Conservation (phyloP, 1,284 basidiomycete genomes). For the Xerocomus minutiporus region DNA sequence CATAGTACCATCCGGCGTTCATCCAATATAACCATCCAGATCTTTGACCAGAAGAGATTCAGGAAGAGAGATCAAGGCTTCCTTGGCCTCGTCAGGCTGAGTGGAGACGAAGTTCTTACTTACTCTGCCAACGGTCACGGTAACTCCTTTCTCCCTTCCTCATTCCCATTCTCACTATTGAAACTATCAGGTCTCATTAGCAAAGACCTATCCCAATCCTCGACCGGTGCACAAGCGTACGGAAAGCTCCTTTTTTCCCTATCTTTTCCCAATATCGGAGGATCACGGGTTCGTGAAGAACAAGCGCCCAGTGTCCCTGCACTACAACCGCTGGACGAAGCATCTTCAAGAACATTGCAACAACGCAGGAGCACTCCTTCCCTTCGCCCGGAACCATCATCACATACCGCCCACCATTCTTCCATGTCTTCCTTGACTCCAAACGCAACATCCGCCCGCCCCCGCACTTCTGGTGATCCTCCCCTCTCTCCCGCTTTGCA, state of each 20-base stretch:
- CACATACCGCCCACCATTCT: slow-evolving; percentile 15
- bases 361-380: slow-evolving; percentile 24
- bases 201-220: slow-evolving; percentile 30
- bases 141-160: slow-evolving; percentile 7
- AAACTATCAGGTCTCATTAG: slow-evolving; percentile 28
- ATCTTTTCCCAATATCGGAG: slow-evolving; percentile 24
- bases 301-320: slow-evolving; percentile 18
- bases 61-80: slow-evolving; percentile 94
- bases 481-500: slow-evolving; percentile 12
- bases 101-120: slow-evolving; percentile 24
- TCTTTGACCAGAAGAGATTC: slow-evolving; percentile 98
- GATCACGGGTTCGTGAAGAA: slow-evolving; percentile 18
- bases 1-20: slow-evolving; percentile 80
- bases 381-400: slow-evolving; percentile 19
- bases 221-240: slow-evolving; percentile 26
- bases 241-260: slow-evolving; percentile 34
- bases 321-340: slow-evolving; percentile 14
- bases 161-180: slow-evolving; percentile 8
- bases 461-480: slow-evolving; percentile 20
- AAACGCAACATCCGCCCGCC: slow-evolving; percentile 7
- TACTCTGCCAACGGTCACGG: slow-evolving; percentile 29
- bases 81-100: slow-evolving; percentile 32
- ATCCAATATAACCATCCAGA: slow-evolving; percentile 91
- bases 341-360: slow-evolving; percentile 13
- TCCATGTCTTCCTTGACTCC: slow-evolving; percentile 21